Percentiles rank a stretch among this genome's conserved stretches.
phyloP scores from a whole-genome alignment of 768 basidiomycete genomes.

The Boletus subcaerulescens region DNA sequence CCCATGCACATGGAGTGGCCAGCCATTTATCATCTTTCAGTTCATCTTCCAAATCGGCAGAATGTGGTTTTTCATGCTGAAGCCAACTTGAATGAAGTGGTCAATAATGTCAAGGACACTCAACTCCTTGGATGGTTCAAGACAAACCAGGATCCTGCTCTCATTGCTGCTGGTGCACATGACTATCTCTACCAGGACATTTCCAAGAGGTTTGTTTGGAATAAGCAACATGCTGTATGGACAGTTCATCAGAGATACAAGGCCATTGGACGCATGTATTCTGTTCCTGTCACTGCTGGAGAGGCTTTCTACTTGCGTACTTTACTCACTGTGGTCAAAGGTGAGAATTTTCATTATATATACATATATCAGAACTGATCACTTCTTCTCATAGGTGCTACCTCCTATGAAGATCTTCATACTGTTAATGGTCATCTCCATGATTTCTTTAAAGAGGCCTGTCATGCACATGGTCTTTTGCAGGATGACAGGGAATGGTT shows the following conservation, averaged over 20 bases:
- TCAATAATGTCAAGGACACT: neutral
- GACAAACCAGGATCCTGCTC: neutral
- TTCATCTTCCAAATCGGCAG: too few relatives aligned
- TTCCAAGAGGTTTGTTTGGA: slow-evolving; percentile 24
- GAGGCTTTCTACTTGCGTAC: slow-evolving; percentile 41
- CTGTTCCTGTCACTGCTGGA: slow-evolving; percentile 22
- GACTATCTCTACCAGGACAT: slow-evolving; percentile 23
- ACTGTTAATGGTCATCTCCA: slow-evolving; percentile 11
- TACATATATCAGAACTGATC: neutral
- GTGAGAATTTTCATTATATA: too few relatives aligned
- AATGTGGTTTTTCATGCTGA: neutral
- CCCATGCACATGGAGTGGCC: too few relatives aligned
- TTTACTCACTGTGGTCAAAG: slow-evolving; percentile 37
- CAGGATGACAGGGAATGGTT: slow-evolving; percentile 49
- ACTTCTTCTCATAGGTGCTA: neutral
- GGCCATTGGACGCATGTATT: slow-evolving; percentile 12
- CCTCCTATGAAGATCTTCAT: neutral
- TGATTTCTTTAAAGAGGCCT: slow-evolving; percentile 40
- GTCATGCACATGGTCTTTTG: slow-evolving; percentile 40
- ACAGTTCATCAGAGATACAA: slow-evolving; percentile 25
- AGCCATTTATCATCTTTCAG: too few relatives aligned
- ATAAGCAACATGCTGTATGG: slow-evolving; percentile 20
- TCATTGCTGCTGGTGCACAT: neutral
- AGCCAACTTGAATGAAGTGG: rapidly evolving
- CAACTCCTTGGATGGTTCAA: neutral